These are phyloP conservation scores for Talaromyces pinophilus DNA, from an alignment of 2,329 filamentous ascomycete species.

Conservation along the genomic window DNA sequence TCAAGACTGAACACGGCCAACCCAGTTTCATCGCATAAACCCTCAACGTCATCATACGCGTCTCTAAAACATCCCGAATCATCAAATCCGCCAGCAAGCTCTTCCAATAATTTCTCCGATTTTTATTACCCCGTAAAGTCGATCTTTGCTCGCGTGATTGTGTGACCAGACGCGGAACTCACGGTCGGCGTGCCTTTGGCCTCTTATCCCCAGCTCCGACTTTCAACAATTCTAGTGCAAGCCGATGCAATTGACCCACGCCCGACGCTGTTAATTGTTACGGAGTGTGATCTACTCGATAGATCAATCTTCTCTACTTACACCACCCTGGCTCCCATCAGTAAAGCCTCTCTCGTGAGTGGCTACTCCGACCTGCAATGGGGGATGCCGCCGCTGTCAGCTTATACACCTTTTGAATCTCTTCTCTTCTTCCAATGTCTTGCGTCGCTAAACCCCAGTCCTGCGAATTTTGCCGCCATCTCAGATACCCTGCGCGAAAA, in stretches of 20 bases:
- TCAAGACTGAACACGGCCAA: neutral
- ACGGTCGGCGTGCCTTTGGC: conserved; percentile 15
- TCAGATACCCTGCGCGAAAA: conserved; percentile 75
- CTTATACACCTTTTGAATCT: conserved; percentile 82
- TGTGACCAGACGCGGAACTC: conserved; percentile 15
- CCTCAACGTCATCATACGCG: conserved; percentile 12
- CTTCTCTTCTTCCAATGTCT: conserved; percentile 82
- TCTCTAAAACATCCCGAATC: neutral
- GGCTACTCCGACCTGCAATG: conserved; percentile 45
- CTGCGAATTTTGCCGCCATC: conserved; percentile 68
- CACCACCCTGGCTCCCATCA: conserved; percentile 31
- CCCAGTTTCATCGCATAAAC: conserved; percentile 9
- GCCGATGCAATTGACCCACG: conserved; percentile 7
- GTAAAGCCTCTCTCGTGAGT: conserved; percentile 36
- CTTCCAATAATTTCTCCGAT: neutral
- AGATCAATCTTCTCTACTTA: neutral
- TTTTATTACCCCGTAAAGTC: neutral
- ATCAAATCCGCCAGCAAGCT: neutral
- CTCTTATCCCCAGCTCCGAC: conserved; percentile 1
- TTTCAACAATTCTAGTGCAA: neutral
- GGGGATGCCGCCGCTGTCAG: conserved; percentile 62
- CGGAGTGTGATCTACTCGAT: neutral
- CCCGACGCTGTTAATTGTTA: neutral
- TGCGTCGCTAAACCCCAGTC: conserved; percentile 65
- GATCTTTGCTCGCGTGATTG: conserved; percentile 9